Conservation (phyloP, 1,139 yeast species). For the Taphrina confusa region DNA sequence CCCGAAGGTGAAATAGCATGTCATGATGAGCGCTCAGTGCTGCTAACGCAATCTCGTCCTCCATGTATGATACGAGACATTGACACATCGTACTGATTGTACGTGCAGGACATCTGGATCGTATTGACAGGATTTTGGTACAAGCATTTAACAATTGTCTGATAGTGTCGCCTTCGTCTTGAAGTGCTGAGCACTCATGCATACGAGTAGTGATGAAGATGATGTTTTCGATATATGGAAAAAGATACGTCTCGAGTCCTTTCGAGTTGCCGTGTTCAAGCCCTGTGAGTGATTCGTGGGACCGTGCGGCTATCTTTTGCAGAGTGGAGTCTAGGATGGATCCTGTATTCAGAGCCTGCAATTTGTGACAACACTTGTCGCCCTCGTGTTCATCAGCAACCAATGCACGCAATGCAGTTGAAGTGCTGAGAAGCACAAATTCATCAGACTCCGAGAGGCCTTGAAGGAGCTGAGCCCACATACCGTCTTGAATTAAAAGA, state of each 20-base stretch:
- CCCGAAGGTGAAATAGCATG: not conserved
- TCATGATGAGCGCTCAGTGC: not conserved
- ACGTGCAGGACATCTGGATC: too few relatives aligned
- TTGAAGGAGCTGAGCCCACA: conserved; percentile 52
- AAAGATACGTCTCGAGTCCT: too few relatives aligned
- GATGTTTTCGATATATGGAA: conserved; percentile 72
- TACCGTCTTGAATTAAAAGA: not conserved
- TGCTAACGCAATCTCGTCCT: not conserved
- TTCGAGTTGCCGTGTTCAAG: too few relatives aligned
- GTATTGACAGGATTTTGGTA: not conserved
- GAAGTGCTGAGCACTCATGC: not conserved
- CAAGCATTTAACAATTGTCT: not conserved
- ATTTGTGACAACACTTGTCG: conserved; percentile 70
- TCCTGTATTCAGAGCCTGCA: conserved; percentile 82
- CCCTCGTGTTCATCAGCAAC: conserved; percentile 72
- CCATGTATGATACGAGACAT: not conserved
- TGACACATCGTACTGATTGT: not conserved
- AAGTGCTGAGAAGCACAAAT: conserved; percentile 76
- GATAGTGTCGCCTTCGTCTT: not conserved
- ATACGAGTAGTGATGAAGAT: conserved; percentile 53
- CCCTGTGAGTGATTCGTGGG: too few relatives aligned
- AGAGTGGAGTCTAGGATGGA: conserved; percentile 41
- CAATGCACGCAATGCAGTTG: conserved; percentile 75
- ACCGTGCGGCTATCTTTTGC: not conserved
- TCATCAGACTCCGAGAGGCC: conserved; percentile 66